Base-by-base conservation (phyloP, 495 filamentous ascomycete species). In the Acidomyces sp. region DNA sequence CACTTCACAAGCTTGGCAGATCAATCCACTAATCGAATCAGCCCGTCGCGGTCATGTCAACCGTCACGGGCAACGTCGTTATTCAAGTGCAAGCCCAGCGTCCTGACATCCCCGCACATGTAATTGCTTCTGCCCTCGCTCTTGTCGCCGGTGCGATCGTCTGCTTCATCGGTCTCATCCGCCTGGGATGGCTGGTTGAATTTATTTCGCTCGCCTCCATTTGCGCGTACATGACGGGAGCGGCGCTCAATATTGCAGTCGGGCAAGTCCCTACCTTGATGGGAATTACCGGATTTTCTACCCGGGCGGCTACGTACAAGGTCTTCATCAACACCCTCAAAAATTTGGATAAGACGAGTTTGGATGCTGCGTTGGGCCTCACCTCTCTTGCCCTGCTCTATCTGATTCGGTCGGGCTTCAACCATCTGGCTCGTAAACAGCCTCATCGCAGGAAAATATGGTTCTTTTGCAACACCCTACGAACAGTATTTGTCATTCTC, bases 151-250 rank as follows among this genome's bases (percentile, higher is more conserved):
- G 90, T 24, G 66, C 63, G n/a, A 84, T 96, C 39, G 82, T 96
- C 17, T 65, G 75, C 34, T 75, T 78, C 46, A 68, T 99, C 44
- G 90, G 90, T 4, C 60, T 95, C 4, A 61, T 80, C 28, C 74
- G 87, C 9, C 69, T 78, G 23, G 90, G 90, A 13, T 93, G 86
- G 72, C 82, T 99, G 21, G 92, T 96, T 12, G 90, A 97, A 45
- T 79, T 96, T 54, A 97, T 97, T 57, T 79, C 90, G 0, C 71
- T 97, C 22, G 75, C 84, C 1, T 80, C 90, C 1, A 92, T 96
- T 37, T 84, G 82, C 6, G 86, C 90, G 3, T 97, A 93, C 72
- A 96, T 99, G 87, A 96, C 90, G 1, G 90, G 90, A 5, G 93
- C 90, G 0, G 92, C 90, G 19, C 63, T 99, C 59, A 93, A 75